Conservation (phyloP, 305 asterid genomes). For the Fraxinus paxiana region DNA sequence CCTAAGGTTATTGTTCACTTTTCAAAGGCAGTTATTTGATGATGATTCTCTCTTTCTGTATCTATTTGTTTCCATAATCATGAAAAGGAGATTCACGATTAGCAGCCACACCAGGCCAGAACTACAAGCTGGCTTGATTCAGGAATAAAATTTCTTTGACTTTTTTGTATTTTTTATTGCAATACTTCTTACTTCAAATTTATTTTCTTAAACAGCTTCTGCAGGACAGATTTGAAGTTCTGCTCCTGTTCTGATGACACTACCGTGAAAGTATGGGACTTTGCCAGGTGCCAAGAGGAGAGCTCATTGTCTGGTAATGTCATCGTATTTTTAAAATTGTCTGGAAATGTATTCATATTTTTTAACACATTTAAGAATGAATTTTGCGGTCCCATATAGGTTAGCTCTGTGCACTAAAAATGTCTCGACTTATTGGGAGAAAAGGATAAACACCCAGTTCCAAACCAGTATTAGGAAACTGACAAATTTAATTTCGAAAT, state of each 20-base stretch:
- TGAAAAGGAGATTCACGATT: background rate
- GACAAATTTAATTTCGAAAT: background rate
- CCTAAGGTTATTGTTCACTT: conserved; percentile 52
- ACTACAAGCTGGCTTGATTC: background rate
- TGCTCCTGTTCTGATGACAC: conserved; percentile 99
- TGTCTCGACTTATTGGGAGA: conserved; percentile 1
- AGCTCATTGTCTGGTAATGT: conserved; percentile 94
- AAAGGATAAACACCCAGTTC: background rate
- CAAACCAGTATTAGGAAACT: conserved; percentile 2
- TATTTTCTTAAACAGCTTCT: conserved; percentile 58
- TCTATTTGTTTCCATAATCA: background rate
- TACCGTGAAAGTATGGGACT: conserved; percentile 98
- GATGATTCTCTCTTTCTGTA: conserved; percentile 5
- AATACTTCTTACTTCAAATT: background rate
- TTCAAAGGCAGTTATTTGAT: conserved; percentile 21
- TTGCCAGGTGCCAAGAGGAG: conserved; percentile 97
- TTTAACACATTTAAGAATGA: conserved; percentile 18
- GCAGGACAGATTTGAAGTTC: conserved; percentile 94
- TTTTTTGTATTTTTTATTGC: background rate
- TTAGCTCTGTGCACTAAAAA: conserved; percentile 2
- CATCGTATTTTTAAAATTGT: conserved; percentile 40
- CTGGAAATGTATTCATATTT: conserved; percentile 76
- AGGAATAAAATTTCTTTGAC: background rate
- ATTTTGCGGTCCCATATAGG: conserved; percentile 12
- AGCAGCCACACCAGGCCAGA: background rate